phyloP scores from a whole-genome alignment of 495 filamentous ascomycete genomes.

The Aspergillus heteromorphus region DNA sequence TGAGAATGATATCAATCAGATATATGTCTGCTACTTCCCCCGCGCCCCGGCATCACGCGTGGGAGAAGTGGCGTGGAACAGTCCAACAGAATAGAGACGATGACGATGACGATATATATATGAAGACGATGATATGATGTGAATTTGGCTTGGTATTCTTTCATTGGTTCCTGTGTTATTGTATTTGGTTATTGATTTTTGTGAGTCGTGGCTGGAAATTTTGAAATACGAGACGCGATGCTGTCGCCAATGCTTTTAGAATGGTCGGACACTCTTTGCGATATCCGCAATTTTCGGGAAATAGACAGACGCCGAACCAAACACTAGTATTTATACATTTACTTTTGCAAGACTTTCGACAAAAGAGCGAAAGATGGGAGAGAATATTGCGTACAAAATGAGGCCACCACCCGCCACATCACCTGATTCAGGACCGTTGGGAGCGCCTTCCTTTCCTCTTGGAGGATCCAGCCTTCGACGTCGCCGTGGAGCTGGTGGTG shows the following conservation, averaged over 20 bases:
- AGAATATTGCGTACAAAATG: not conserved
- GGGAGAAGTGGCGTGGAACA: not conserved
- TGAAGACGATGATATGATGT: constrained; percentile 8
- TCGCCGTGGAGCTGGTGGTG: constrained; percentile 22
- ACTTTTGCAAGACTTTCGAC: not conserved
- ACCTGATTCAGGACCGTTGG: constrained; percentile 15
- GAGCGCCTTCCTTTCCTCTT: constrained; percentile 31
- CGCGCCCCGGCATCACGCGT: not conserved
- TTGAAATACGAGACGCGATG: not conserved
- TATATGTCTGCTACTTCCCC: not conserved
- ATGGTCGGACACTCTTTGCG: not conserved
- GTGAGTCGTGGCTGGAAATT: not conserved
- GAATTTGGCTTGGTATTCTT: constrained; percentile 2
- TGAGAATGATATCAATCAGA: not conserved
- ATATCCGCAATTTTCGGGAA: no score
- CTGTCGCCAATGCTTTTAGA: not conserved
- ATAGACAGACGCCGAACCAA: no score
- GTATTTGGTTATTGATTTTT: not conserved
- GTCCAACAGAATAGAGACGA: constrained; percentile 5
- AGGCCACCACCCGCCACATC: not conserved
- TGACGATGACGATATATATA: constrained; percentile 13
- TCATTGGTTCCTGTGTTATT: not conserved
- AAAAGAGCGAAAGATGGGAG: not conserved
- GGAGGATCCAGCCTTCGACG: constrained; percentile 19
- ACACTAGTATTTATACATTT: not conserved